phyloP scores from a whole-genome alignment of 2,329 filamentous ascomycete species.

The Nannizziopsis barbatae region DNA sequence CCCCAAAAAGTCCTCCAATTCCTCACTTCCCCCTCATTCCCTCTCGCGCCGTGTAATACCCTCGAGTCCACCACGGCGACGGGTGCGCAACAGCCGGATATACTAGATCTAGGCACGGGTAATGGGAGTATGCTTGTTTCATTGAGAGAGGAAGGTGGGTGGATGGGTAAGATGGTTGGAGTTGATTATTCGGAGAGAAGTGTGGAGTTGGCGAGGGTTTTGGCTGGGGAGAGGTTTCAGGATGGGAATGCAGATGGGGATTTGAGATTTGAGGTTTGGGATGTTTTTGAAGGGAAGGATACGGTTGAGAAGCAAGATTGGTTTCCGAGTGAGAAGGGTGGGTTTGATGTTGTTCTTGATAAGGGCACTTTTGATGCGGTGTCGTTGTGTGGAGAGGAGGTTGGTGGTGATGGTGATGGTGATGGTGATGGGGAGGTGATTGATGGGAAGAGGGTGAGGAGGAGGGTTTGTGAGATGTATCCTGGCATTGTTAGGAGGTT shows the following conservation, averaged over 20 bases:
- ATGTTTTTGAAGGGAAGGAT: constrained; percentile 41
- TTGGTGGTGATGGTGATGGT: too few relatives aligned
- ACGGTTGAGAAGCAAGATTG: constrained; percentile 21
- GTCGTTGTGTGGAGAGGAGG: constrained; percentile 45
- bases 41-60: constrained; percentile 32
- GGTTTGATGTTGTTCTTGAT: constrained; percentile 88
- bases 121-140: constrained; percentile 86
- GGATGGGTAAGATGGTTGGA: constrained; percentile 61
- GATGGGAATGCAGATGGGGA: constrained; percentile 40
- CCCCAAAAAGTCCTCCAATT: constrained; percentile 67
- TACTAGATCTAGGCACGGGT: constrained; percentile 84
- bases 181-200: constrained; percentile 77
- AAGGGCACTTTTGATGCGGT: constrained; percentile 98
- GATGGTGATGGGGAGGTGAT: constrained; percentile 35
- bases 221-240: constrained; percentile 36
- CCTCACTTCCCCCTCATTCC: constrained; percentile 43
- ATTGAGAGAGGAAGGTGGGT: constrained; percentile 57
- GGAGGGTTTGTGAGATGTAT: constrained; percentile 65
- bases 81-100: constrained; percentile 27
- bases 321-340: constrained; percentile 35
- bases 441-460: constrained; percentile 32
- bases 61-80: constrained; percentile 3
- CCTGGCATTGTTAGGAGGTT: constrained; percentile 55
- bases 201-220: constrained; percentile 58
- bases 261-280: constrained; percentile 51